Base-by-base conservation (phyloP, 805 yeast species). In the Candida germanica region DNA sequence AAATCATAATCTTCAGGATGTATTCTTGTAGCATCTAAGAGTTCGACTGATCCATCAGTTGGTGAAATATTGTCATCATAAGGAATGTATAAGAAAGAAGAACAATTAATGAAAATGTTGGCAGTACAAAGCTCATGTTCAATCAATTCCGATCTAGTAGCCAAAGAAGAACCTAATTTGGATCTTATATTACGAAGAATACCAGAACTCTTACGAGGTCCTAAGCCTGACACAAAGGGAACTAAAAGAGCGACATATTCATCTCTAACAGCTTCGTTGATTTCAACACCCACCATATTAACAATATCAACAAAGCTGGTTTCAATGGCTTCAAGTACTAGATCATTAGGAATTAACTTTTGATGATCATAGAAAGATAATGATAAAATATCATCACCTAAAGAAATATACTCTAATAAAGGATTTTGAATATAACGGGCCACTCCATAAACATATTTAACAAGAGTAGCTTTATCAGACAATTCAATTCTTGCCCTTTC, bases 1-100 rank as follows among this genome's bases (percentile, higher is more conserved):
- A 93, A 71, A 46, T 87, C 95, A 58, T 93, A 93, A 63, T 93
- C 99, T 61, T 93, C 98, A 6, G 98, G 98, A 52, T 93, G 99
- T 31, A 93, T 88, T 64, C 98, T 77, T 0, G 98, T 93, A 33
- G 93, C 89, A 59, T 93, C 99, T 48, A 93, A 71, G 28, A 83
- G 69, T 52, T 91, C 97, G 23, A 83, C 75, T 18, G 80, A 79
- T n/a, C 77, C 65, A 40, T 79, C 80, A 31, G 74, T 71, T 10
- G 55, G 50, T 29, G 79, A 68, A 17, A 50, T 40, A 46, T 79
- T 72, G 35, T 80, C 76, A 38, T 76, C 83, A 45, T 68, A 71
- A 1, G 87, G 93, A 40, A 93, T 83, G 51, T 80, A 79, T 53
- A 93, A 64, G 66, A 93, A 93, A 15, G 95, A 83, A 0, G 97